These are phyloP conservation scores for Tremellales sp. DNA, from an alignment of 1,284 basidiomycete species.

Conservation along the genomic window DNA sequence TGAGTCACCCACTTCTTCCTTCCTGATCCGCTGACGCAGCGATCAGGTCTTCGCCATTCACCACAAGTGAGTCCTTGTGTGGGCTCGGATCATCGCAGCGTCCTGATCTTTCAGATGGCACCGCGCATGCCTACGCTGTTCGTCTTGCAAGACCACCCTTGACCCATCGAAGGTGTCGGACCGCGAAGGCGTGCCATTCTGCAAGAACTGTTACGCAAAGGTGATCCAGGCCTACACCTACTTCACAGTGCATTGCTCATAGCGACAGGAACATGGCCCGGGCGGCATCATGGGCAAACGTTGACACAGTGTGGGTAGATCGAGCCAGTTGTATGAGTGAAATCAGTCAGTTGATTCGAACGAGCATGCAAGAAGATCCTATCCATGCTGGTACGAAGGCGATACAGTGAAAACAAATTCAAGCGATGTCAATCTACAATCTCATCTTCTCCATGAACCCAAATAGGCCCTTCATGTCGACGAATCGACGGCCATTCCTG, in stretches of 20 bases:
- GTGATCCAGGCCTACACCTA: conserved; percentile 9
- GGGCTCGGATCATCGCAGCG: background rate
- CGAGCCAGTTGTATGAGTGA: too few species aligned
- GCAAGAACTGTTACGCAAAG: conserved; percentile 47
- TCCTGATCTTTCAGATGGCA: conserved; percentile 38
- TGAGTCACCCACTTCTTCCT: too few species aligned
- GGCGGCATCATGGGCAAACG: conserved; percentile 38
- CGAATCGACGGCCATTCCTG: conserved; percentile 79
- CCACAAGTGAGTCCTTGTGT: conserved; percentile 15
- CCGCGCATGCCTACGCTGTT: conserved; percentile 40
- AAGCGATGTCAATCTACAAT: too few species aligned
- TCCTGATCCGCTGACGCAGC: conserved; percentile 3
- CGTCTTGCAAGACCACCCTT: conserved; percentile 35
- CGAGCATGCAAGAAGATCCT: too few species aligned
- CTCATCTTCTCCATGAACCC: conserved; percentile 60
- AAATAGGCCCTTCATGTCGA: conserved; percentile 71
- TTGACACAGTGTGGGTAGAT: too few species aligned
- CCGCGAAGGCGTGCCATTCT: conserved; percentile 51
- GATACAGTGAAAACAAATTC: too few species aligned
- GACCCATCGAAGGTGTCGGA: conserved; percentile 54
- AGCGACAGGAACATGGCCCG: conserved; percentile 32
- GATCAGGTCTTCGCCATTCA: conserved; percentile 27
- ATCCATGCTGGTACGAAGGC: too few species aligned
- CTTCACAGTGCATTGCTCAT: background rate
- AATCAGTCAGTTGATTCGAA: too few species aligned